Conservation (phyloP, 2,329 filamentous ascomycete genomes). For the Aspergillus carbonarius region DNA sequence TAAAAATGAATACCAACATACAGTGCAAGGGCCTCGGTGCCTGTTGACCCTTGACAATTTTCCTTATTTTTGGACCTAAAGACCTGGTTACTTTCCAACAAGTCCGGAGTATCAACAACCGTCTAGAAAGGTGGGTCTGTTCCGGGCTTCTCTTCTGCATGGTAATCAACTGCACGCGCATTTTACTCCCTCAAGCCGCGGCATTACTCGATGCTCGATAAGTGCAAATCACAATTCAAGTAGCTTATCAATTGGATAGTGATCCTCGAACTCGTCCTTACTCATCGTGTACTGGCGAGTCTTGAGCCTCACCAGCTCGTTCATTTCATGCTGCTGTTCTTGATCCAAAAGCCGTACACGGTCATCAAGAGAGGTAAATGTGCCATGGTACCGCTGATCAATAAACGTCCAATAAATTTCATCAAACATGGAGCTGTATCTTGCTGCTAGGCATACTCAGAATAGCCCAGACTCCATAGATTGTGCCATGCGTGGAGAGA, state of each 20-base stretch:
- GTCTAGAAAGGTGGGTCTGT: too few species aligned
- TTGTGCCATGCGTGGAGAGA: constrained; percentile 25
- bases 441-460: constrained; percentile 28
- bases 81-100: too few species aligned
- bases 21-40: too few species aligned
- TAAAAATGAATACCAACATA: too few species aligned
- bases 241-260: background rate
- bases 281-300: background rate
- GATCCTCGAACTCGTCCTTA: background rate
- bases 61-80: too few species aligned
- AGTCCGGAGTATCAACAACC: too few species aligned
- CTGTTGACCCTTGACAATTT: too few species aligned
- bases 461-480: constrained; percentile 26
- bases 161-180: too few species aligned
- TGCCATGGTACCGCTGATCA: constrained; percentile 19
- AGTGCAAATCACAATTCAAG: background rate
- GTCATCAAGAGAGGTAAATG: constrained; percentile 21
- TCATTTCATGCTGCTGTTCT: constrained; percentile 8
- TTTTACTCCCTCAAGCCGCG: too few species aligned
- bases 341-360: constrained; percentile 16
- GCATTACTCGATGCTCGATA: too few species aligned
- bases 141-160: too few species aligned
- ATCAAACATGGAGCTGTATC: constrained; percentile 28
- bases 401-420: constrained; percentile 28
- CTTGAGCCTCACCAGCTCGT: constrained; percentile 1